A percentile compares a stretch with the other conserved stretches of the same genome.
These are phyloP conservation scores for Curvularia sp. DNA, from an alignment of 2,329 filamentous ascomycete species.

Conservation along the genomic window DNA sequence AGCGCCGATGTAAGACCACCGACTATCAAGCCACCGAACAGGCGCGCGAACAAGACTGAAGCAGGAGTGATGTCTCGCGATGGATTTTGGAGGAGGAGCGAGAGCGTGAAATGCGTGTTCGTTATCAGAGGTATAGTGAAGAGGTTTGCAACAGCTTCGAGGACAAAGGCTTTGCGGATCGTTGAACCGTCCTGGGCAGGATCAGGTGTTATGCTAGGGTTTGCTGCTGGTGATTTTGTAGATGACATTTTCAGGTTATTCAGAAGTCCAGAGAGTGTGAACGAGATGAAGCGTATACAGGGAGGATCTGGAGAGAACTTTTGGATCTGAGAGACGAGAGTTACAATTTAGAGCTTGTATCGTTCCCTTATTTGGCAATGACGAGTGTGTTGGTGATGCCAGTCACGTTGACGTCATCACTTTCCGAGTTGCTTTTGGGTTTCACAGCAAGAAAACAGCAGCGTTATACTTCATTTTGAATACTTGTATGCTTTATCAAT, in stretches of 20 bases:
- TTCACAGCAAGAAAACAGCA: no score
- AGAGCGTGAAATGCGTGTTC: slow-evolving; percentile 31
- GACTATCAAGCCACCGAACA: slow-evolving; percentile 33
- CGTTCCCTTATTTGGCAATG: not conserved
- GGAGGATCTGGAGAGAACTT: not conserved
- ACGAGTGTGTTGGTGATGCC: slow-evolving; percentile 3
- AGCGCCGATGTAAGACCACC: slow-evolving; percentile 36
- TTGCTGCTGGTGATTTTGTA: slow-evolving; percentile 32
- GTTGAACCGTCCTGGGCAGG: slow-evolving; percentile 22
- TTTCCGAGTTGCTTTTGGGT: not conserved
- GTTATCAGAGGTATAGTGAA: slow-evolving; percentile 37
- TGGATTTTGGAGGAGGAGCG: slow-evolving; percentile 28
- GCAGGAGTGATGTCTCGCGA: slow-evolving; percentile 31
- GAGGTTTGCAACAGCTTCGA: slow-evolving; percentile 38
- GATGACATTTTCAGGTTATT: not conserved
- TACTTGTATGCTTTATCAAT: not conserved
- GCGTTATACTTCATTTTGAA: no score
- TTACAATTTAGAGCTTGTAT: not conserved
- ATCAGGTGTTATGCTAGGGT: slow-evolving; percentile 27
- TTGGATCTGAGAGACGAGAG: not conserved
- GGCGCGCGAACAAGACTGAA: slow-evolving; percentile 33
- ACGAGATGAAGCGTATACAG: not conserved
- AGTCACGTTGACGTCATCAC: slow-evolving; percentile 8
- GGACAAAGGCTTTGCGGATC: slow-evolving; percentile 39
- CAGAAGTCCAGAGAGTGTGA: not conserved